A percentile compares a stretch with the other conserved stretches of the same genome.
Conservation (phyloP, 192 early-diverging fungal genomes). For the Mycoemilia scoparia region DNA sequence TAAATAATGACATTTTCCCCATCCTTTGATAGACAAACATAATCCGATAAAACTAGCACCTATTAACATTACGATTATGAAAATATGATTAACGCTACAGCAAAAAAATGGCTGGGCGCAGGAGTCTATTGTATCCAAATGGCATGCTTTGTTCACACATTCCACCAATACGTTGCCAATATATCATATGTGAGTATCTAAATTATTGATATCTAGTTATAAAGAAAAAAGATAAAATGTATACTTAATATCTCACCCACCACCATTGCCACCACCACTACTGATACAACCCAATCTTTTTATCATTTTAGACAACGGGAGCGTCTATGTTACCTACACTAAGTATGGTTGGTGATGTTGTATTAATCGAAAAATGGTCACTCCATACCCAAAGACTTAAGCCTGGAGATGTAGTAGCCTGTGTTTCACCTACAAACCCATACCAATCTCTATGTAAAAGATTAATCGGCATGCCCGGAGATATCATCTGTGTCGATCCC, state of each 20-base stretch:
- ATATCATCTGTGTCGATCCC: slow-evolving; percentile 64
- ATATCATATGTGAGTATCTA: slow-evolving; percentile 44
- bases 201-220: too few relatives aligned
- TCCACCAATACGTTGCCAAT: slow-evolving; percentile 58
- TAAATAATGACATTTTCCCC: too few relatives aligned
- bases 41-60: too few relatives aligned
- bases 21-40: too few relatives aligned
- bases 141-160: slow-evolving; percentile 46
- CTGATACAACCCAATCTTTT: neutral
- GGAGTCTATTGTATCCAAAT: slow-evolving; percentile 30
- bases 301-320: slow-evolving; percentile 41
- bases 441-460: slow-evolving; percentile 57
- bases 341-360: slow-evolving; percentile 61
- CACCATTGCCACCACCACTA: neutral
- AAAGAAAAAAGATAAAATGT: neutral
- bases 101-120: too few relatives aligned
- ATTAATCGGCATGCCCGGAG: slow-evolving; percentile 65
- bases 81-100: too few relatives aligned
- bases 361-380: slow-evolving; percentile 52
- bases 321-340: slow-evolving; percentile 88
- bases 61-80: too few relatives aligned
- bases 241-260: neutral
- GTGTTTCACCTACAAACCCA: slow-evolving; percentile 49
- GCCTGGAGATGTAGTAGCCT: slow-evolving; percentile 67
- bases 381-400: slow-evolving; percentile 20